Percentiles rank a stretch among this genome's conserved stretches.
Conservation (phyloP, 2,329 filamentous ascomycete species). For the Ophiostoma sp. region DNA sequence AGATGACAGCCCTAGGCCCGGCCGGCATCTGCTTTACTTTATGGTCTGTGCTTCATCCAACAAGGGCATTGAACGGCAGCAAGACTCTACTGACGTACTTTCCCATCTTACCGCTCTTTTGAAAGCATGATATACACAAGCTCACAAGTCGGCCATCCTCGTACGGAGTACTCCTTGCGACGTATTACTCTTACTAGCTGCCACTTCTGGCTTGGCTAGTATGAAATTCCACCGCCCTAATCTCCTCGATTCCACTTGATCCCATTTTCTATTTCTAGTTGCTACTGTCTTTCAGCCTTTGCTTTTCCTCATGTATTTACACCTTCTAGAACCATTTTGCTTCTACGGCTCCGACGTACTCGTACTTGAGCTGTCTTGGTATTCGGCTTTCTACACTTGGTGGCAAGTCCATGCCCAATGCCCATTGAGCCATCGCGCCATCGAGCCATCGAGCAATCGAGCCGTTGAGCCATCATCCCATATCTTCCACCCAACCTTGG, state of each 20-base stretch:
- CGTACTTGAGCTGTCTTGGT: neutral
- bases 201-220: neutral
- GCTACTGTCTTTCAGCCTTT: neutral
- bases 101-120: neutral
- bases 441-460: too few relatives aligned
- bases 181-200: neutral
- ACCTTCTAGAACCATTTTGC: neutral
- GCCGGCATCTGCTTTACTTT: neutral
- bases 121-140: neutral
- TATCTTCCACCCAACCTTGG: too few relatives aligned
- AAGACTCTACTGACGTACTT: neutral
- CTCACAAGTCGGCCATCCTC: neutral
- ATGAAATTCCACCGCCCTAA: neutral
- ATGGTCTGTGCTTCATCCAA: slow-evolving; percentile 4
- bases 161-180: neutral
- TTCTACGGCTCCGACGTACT: neutral
- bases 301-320: neutral
- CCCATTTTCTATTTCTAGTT: slow-evolving; percentile 1
- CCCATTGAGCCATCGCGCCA: too few relatives aligned
- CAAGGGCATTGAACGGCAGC: slow-evolving; percentile 4
- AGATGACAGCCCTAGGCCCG: neutral
- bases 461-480: too few relatives aligned
- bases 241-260: slow-evolving; percentile 7
- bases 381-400: neutral
- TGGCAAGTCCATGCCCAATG: too few relatives aligned